Evolutionary conservation across 129 eudicot genomes (phyloP), one percentile per base, ranked within the genome.

Genomic region (Heracleum sosnowskyi): DNA sequence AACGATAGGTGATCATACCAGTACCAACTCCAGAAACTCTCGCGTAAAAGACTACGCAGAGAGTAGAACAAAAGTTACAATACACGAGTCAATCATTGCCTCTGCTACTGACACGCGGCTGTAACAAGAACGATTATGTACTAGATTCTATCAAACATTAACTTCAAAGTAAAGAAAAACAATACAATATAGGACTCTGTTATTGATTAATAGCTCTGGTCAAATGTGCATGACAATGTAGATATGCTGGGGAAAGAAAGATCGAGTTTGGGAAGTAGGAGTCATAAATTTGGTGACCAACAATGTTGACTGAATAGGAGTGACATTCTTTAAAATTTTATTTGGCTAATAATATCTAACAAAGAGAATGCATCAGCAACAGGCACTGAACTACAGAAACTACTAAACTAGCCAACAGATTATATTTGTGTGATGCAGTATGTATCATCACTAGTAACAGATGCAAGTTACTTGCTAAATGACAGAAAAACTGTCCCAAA

Each of bases 341-440:
- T 11, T 68, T 22, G 15, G 46, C 5, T 8, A 70, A 37, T 70
- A 70, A 24, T 71, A 39, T 39, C 47, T 39, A 71, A 17, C 47
- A 39, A 39, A 71, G 33, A 39, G 26, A 71, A 40, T 71, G 49
- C 49, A 71, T 71, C 75, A 39, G 75, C 42, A 71, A 22, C 75
- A 39, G n/a, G 51, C 29, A 71, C 75, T 39, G 75, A 39, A 70
- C 6, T 37, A 36, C 49, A 37, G 75, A 69, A 69, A 69, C n/a
- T n/a, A n/a, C n/a, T n/a, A n/a, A n/a, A n/a, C 11, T 35, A 69
- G 75, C 22, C 75, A 11, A 71, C 46, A 71, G 75, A 71, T 71
- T 71, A 20, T 7, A 20, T 39, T 71, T 39, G 42, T 69, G 28
- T 71, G 47, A 71, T 47, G 26, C 31, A 9, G 24, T 4, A 39